Conservation (phyloP, 2,329 filamentous ascomycete genomes). For the Neofusicoccum ribis region DNA sequence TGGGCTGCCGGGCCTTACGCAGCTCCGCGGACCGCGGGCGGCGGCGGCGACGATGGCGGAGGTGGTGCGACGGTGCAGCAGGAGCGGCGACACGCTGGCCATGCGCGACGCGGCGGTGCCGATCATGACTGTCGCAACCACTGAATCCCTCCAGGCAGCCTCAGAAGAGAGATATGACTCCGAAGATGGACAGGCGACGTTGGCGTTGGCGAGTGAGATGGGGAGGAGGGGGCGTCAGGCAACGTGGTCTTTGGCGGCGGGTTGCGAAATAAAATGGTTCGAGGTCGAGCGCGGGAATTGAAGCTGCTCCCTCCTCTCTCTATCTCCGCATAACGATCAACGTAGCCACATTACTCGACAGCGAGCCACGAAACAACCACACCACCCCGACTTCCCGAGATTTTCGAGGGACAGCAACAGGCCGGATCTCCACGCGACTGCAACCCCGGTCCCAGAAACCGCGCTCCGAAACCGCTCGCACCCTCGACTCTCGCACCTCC, state of each 20-base stretch:
- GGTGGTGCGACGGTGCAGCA: constrained; percentile 2
- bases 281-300: background rate
- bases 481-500: constrained; percentile 1
- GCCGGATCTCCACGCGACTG: background rate
- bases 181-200: background rate
- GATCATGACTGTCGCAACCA: background rate
- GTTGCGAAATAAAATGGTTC: background rate
- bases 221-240: constrained; percentile 1
- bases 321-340: constrained; percentile 13
- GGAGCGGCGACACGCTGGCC: background rate
- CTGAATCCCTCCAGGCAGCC: constrained; percentile 4
- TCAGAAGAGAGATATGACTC: constrained; percentile 1
- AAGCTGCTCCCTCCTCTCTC: background rate
- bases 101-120: background rate
- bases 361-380: background rate
- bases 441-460: background rate
- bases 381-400: background rate
- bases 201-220: background rate
- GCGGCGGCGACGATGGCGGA: background rate
- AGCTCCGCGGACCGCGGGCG: background rate
- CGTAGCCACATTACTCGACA: constrained; percentile 11
- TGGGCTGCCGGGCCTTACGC: background rate
- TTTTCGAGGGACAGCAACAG: background rate
- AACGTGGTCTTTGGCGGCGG: constrained; percentile 17
- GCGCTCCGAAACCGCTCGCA: background rate